These are phyloP conservation scores for Mycena belliarum DNA, from an alignment of 768 basidiomycete species.

Conservation along the genomic window DNA sequence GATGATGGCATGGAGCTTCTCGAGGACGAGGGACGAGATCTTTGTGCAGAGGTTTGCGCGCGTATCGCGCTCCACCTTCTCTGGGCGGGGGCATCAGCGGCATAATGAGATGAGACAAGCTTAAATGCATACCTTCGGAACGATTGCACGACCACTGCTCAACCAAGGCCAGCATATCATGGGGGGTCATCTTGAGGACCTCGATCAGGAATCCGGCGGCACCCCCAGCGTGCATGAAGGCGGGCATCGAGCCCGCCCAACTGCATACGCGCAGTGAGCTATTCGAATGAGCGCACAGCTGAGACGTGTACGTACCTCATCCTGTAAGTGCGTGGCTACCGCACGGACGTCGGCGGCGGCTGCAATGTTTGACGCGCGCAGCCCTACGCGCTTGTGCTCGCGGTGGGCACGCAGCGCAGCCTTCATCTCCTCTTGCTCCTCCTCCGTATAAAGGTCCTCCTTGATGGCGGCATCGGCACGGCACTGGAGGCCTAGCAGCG, in stretches of 20 bases:
- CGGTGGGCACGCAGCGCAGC: not conserved
- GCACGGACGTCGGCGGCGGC: not conserved
- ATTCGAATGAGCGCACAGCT: too few species aligned
- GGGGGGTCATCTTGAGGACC: not conserved
- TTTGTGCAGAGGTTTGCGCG: not conserved
- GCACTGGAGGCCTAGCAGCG: not conserved
- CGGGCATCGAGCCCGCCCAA: too few species aligned
- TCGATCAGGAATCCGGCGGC: not conserved
- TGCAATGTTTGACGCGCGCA: not conserved
- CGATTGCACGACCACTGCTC: not conserved
- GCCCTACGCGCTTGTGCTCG: not conserved
- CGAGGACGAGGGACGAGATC: not conserved
- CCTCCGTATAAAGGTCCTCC: not conserved
- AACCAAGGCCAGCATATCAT: not conserved
- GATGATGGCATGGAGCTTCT: not conserved
- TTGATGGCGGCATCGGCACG: not conserved
- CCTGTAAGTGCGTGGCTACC: not conserved
- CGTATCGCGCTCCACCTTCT: not conserved
- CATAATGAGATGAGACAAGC: too few species aligned
- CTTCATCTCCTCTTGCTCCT: not conserved
- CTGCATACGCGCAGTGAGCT: too few species aligned
- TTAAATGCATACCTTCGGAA: not conserved
- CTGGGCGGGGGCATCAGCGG: too few species aligned
- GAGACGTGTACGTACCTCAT: not conserved
- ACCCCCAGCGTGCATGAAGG: not conserved